Conservation (phyloP, 441 rosid species). For the Bruguiera hainesii region DNA sequence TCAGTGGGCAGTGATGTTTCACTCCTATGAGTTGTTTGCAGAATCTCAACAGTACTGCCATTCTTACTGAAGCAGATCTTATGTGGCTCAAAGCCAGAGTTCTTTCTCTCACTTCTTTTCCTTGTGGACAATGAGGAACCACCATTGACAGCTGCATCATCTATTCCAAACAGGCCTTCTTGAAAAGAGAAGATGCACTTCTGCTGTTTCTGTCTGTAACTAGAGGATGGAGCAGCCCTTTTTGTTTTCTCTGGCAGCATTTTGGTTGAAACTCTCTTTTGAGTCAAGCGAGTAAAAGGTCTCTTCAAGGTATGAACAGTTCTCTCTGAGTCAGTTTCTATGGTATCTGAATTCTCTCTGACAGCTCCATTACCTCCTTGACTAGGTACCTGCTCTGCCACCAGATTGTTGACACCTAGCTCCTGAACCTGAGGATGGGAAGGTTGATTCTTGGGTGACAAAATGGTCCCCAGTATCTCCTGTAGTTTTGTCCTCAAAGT, state of each 20-base stretch:
- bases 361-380: slow-evolving; percentile 27
- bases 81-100: slow-evolving; percentile 31
- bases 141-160: slow-evolving; percentile 29
- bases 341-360: slow-evolving; percentile 63
- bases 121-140: slow-evolving; percentile 35
- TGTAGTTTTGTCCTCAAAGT: slow-evolving; percentile 69
- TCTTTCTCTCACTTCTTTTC: slow-evolving; percentile 39
- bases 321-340: slow-evolving; percentile 76
- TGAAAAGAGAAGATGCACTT: slow-evolving; percentile 48
- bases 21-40: slow-evolving; percentile 31
- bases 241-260: slow-evolving; percentile 27
- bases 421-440: slow-evolving; percentile 39
- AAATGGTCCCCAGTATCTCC: slow-evolving; percentile 67
- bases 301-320: slow-evolving; percentile 47
- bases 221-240: slow-evolving; percentile 30
- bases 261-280: slow-evolving; percentile 37
- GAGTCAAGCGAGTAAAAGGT: slow-evolving; percentile 57
- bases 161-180: slow-evolving; percentile 42
- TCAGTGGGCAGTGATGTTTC: slow-evolving; percentile 32
- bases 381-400: slow-evolving; percentile 28
- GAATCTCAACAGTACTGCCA: slow-evolving; percentile 36
- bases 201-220: slow-evolving; percentile 30
- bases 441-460: slow-evolving; percentile 58
- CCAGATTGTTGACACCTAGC: slow-evolving; percentile 30
- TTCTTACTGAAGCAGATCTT: slow-evolving; percentile 36